Evolutionary conservation across 352 stramenopile species (phyloP).

Genomic region (Globisporangium cystogenes): DNA sequence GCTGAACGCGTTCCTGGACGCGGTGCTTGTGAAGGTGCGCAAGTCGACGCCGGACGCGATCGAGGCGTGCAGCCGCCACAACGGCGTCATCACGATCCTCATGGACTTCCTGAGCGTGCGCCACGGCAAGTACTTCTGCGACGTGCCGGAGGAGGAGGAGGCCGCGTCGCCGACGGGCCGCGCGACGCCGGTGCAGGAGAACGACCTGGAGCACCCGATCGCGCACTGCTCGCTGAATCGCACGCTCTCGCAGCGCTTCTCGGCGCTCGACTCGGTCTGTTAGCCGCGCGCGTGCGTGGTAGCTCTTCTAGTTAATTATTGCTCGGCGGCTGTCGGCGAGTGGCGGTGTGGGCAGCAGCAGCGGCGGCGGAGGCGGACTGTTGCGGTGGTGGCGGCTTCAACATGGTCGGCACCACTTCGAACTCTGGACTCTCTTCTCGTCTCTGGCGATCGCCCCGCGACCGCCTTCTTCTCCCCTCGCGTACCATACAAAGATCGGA

Average conservation of each 20-base stretch:
- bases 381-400: not conserved
- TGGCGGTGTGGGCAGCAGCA: too few species aligned
- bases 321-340: not conserved
- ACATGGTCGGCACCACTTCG: too few species aligned
- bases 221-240: conserved; percentile 71
- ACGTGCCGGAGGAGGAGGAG: conserved; percentile 22
- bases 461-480: too few species aligned
- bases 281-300: conserved; percentile 14
- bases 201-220: conserved; percentile 60
- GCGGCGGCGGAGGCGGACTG: too few species aligned
- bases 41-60: conserved; percentile 32
- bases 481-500: not conserved
- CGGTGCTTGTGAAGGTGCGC: conserved; percentile 55
- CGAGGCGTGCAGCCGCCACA: conserved; percentile 52
- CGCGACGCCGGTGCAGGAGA: conserved; percentile 28
- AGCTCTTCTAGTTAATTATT: not conserved
- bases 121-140: conserved; percentile 72
- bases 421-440: not conserved
- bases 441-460: not conserved
- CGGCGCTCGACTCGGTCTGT: conserved; percentile 71
- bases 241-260: conserved; percentile 71
- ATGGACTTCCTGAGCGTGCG: conserved; percentile 82
- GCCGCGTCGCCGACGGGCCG: conserved; percentile 5
- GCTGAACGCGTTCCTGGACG: conserved; percentile 51
- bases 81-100: conserved; percentile 76